These are phyloP conservation scores for Magnaporthiopsis incrustans DNA, from an alignment of 2,329 filamentous ascomycete genomes.

Conservation along the genomic window DNA sequence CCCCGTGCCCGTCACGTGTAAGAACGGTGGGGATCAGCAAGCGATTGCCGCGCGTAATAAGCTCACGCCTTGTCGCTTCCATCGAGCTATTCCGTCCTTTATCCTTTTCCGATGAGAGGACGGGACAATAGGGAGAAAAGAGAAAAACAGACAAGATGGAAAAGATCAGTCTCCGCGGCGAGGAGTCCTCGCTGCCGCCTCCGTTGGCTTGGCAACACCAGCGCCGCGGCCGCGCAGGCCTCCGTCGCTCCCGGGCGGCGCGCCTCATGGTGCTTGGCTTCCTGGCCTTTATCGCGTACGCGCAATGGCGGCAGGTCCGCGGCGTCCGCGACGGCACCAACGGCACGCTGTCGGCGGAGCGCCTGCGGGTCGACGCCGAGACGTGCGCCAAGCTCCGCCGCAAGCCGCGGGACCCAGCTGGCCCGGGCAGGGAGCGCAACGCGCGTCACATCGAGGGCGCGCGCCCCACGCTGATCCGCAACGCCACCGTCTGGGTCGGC, in stretches of 20 bases:
- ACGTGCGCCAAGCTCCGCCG: slow-evolving; percentile 47
- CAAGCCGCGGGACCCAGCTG: slow-evolving; percentile 47
- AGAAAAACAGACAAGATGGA: background rate
- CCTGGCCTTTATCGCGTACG: slow-evolving; percentile 39
- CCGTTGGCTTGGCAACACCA: background rate
- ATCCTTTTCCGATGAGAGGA: background rate
- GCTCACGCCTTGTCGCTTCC: background rate
- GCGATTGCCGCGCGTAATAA: background rate
- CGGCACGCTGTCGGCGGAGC: slow-evolving; percentile 37
- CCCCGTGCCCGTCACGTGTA: background rate
- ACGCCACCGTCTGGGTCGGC: slow-evolving; percentile 59
- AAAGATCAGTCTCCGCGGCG: background rate
- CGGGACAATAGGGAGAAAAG: background rate
- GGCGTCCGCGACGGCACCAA: background rate
- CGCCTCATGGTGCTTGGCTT: slow-evolving; percentile 36
- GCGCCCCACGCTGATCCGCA: slow-evolving; percentile 54
- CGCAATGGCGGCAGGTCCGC: slow-evolving; percentile 33
- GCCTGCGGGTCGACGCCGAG: slow-evolving; percentile 44
- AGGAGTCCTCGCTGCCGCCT: background rate
- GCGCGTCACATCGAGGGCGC: slow-evolving; percentile 49
- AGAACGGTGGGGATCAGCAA: background rate
- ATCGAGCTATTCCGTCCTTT: background rate
- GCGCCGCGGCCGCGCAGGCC: background rate
- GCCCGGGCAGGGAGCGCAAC: slow-evolving; percentile 48
- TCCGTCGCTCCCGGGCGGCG: slow-evolving; percentile 35